Evolutionary conservation across 1,284 basidiomycete genomes (phyloP).

Genomic region (Melampsora larici-populina): DNA sequence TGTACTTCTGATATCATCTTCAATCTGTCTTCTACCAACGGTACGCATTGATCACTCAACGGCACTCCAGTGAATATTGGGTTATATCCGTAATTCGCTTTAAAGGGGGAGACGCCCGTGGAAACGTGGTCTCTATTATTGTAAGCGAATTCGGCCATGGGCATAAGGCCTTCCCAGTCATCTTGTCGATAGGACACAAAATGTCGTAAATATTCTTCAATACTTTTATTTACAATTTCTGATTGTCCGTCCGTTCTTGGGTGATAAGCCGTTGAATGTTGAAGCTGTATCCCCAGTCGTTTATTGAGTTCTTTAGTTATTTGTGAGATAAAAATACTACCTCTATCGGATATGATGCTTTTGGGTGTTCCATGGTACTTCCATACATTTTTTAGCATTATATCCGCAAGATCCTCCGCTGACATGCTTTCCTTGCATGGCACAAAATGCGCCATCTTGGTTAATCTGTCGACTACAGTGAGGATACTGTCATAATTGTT

Average conservation of each 20-base stretch:
- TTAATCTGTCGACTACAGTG: not conserved
- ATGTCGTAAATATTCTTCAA: conserved; percentile 47
- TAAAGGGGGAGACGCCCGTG: not conserved
- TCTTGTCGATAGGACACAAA: conserved; percentile 45
- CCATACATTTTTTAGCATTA: conserved; percentile 6
- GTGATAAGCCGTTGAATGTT: conserved; percentile 21
- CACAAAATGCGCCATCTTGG: not conserved
- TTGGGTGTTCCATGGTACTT: conserved; percentile 10
- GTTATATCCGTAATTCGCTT: too few relatives aligned
- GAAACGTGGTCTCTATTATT: too few relatives aligned
- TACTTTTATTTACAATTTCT: conserved; percentile 6
- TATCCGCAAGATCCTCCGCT: not conserved
- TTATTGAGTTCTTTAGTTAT: too few relatives aligned
- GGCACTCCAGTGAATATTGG: too few relatives aligned
- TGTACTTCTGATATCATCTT: not conserved
- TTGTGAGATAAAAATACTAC: not conserved
- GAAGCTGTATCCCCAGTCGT: not conserved
- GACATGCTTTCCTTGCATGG: conserved; percentile 5
- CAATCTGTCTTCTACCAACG: not conserved
- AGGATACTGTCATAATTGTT: not conserved
- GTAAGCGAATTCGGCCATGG: conserved; percentile 46
- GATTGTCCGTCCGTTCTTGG: too few relatives aligned
- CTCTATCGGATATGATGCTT: not conserved
- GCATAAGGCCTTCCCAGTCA: conserved; percentile 45
- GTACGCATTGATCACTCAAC: not conserved